Evolutionary conservation across 1,284 basidiomycete species (phyloP).

Genomic region (Trametes pubescens): DNA sequence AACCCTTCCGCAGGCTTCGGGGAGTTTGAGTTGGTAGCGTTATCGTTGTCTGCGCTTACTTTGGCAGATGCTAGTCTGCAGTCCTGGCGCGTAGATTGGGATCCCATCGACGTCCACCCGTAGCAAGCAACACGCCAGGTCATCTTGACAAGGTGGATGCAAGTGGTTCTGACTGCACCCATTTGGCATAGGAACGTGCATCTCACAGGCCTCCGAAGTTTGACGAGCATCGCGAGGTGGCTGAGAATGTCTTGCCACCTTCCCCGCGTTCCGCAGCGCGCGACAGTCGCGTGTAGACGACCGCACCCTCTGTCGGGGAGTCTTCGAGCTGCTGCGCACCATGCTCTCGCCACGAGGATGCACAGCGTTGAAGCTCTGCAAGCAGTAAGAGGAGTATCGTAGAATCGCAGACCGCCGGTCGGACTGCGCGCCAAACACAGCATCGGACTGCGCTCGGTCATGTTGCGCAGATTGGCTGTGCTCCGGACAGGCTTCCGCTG

Average conservation of each 20-base stretch:
- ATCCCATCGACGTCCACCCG: no score
- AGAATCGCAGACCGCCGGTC: background rate
- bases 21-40: background rate
- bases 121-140: background rate
- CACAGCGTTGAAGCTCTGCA: slow-evolving; percentile 1
- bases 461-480: background rate
- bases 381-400: background rate
- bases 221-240: background rate
- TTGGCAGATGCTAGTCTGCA: slow-evolving; percentile 8
- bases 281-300: background rate
- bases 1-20: background rate
- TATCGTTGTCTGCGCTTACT: slow-evolving; percentile 3
- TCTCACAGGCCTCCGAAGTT: background rate
- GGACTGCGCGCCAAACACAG: background rate
- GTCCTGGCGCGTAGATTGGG: background rate
- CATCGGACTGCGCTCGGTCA: slow-evolving; percentile 8
- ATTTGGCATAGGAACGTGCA: background rate
- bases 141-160: background rate
- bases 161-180: background rate
- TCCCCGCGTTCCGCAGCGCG: background rate
- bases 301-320: no score
- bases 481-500: slow-evolving; percentile 1
- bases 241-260: background rate
- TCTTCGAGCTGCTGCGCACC: background rate
- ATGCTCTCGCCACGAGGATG: background rate